Conservation (phyloP, 495 filamentous ascomycete genomes). For the Cryomyces minteri region DNA sequence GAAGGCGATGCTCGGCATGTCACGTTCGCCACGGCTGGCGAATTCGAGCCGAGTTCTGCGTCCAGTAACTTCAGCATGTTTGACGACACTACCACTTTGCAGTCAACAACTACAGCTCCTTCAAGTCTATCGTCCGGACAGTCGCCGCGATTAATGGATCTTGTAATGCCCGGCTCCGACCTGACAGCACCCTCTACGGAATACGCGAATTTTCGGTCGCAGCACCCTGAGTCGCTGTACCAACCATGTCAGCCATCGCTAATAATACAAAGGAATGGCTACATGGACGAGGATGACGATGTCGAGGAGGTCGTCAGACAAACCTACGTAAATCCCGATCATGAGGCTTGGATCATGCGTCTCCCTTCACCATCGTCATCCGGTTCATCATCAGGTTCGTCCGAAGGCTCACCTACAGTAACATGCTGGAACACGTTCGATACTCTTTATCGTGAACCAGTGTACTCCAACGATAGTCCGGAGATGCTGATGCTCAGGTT, state of each 20-base stretch:
- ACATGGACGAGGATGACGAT: conserved; percentile 29
- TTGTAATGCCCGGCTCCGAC: conserved; percentile 25
- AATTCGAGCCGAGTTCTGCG: conserved; percentile 6
- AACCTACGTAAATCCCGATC: conserved; percentile 16
- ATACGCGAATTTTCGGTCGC: conserved; percentile 13
- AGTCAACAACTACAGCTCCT: conserved; percentile 13
- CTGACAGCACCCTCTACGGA: conserved; percentile 20
- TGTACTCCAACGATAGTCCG: conserved; percentile 28
- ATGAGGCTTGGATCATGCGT: conserved; percentile 21
- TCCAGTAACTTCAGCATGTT: conserved; percentile 15
- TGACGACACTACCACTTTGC: conserved; percentile 13
- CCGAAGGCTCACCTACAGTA: conserved; percentile 4
- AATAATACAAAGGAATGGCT: conserved; percentile 5
- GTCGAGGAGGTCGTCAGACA: conserved; percentile 42
- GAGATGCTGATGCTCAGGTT: conserved; percentile 53
- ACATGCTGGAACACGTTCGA: background rate
- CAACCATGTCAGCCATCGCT: conserved; percentile 2
- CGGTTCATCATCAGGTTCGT: conserved; percentile 9
- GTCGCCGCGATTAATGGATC: conserved; percentile 24
- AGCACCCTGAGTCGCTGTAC: conserved; percentile 10
- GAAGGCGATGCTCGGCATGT: no score
- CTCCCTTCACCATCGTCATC: conserved; percentile 9
- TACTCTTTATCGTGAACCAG: conserved; percentile 18
- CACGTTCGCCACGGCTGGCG: no score
- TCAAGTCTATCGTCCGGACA: conserved; percentile 21